Base-by-base conservation (phyloP, 306 rosid species). In the Sicyos edulis region DNA sequence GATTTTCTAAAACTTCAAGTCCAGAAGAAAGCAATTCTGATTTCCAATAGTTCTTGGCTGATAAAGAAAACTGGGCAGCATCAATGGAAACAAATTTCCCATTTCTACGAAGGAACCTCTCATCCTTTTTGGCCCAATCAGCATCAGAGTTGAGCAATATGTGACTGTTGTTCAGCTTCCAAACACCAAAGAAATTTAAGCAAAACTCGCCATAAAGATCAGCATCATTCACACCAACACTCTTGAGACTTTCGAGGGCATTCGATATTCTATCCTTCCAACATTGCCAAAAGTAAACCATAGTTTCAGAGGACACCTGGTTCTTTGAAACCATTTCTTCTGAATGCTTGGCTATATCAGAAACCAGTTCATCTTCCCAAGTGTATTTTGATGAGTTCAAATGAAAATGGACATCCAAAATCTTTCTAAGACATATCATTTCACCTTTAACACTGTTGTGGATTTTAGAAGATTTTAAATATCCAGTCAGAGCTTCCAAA, bases 281-380 rank as follows among this genome's bases (percentile, higher is more conserved):
- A 57, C 82, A 72, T 32, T 79, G 77, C 97, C 96, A 91, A 80
- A 83, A 87, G 84, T 79, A 79, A 66, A 84, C 80, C 49, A 88
- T 56, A 1, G 96, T 80, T 45, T 84, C 89, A 24, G 77, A 58
- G 9, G 97, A 88, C 21, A 79, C 74, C 75, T 69, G 82, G 57
- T 81, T 78, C 49, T 44, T 42, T 4, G 78, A 77, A 42, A 78
- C 70, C 72, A 55, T n/a, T 14, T 57, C 78, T 67, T 81, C 85
- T 0, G 82, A 56, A 47, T 74, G 73, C 71, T 77, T 68, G 51
- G 51, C 34, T 15, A 75, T 26, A 80, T 84, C 85, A 64, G 24
- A 47, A 29, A 73, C 55, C 66, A 78, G 1, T 47, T 77, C 72
- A 32, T 80, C 85, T 50, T 76, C 89, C 83, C 82, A 82, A 7